Evolutionary conservation across 345 rosid genomes (phyloP).

Genomic region (Mangifera indica): DNA sequence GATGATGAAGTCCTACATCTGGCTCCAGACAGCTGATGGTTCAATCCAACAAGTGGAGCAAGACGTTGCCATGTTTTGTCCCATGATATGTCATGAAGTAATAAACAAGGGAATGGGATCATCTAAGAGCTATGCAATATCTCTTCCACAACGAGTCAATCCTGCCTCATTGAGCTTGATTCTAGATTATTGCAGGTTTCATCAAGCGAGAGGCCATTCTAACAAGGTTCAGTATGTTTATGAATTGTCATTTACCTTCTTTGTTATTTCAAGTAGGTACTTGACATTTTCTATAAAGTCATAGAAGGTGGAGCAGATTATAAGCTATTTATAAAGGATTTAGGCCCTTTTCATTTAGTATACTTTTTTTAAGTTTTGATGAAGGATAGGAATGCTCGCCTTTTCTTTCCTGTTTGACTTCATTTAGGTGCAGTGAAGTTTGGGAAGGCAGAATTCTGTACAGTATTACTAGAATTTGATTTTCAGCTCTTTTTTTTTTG

Average conservation of each 20-base stretch:
- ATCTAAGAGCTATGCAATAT: constrained; percentile 72
- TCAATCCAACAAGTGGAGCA: constrained; percentile 87
- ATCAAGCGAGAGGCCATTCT: constrained; percentile 75
- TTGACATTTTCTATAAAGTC: not conserved
- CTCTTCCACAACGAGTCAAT: constrained; percentile 83
- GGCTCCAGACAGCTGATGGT: constrained; percentile 91
- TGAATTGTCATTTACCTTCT: constrained; percentile 12
- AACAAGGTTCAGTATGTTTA: constrained; percentile 49
- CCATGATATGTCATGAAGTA: constrained; percentile 84
- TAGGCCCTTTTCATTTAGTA: not conserved
- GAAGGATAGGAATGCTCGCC: not conserved
- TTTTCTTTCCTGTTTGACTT: too few relatives aligned
- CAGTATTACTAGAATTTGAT: not conserved
- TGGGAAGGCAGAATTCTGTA: not conserved
- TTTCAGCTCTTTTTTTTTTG: constrained; percentile 20
- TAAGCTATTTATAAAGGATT: not conserved
- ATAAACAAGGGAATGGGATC: constrained; percentile 74
- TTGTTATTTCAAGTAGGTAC: constrained; percentile 1
- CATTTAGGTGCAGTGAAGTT: not conserved
- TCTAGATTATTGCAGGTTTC: constrained; percentile 88
- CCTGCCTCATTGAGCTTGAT: constrained; percentile 71
- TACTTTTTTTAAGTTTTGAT: not conserved
- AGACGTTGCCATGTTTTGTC: constrained; percentile 93
- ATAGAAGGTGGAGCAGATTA: not conserved
- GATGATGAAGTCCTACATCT: constrained; percentile 75